Evolutionary conservation across 1,284 basidiomycete genomes (phyloP).

Genomic region (Apiotrichum veenhuisii): DNA sequence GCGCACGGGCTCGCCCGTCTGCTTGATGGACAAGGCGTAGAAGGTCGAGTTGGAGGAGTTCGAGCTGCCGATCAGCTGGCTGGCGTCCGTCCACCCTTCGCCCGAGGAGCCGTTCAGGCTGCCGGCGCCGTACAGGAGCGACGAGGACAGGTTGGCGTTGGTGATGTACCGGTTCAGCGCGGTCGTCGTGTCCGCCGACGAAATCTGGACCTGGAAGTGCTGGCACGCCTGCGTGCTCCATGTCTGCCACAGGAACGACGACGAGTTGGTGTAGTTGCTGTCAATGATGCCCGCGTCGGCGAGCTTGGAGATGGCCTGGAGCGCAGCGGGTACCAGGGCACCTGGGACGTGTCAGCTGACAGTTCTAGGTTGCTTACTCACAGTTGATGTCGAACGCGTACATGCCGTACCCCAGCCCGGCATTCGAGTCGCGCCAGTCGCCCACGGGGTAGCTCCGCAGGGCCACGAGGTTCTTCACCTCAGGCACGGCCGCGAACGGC

Average conservation of each 20-base stretch:
- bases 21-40: conserved; percentile 47
- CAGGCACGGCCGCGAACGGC: conserved; percentile 47
- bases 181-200: conserved; percentile 35
- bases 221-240: conserved; percentile 52
- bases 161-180: conserved; percentile 52
- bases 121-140: conserved; percentile 32
- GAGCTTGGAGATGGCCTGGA: conserved; percentile 52
- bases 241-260: conserved; percentile 30
- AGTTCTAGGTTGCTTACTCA: conserved; percentile 9
- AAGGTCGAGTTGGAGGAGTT: conserved; percentile 18
- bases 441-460: conserved; percentile 48
- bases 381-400: conserved; percentile 56
- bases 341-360: conserved; percentile 19
- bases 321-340: conserved; percentile 55
- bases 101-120: conserved; percentile 19
- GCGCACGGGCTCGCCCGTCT: conserved; percentile 41
- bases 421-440: conserved; percentile 56
- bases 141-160: conserved; percentile 45
- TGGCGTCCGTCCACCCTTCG: conserved; percentile 12
- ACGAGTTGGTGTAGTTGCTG: conserved; percentile 43
- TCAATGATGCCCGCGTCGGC: conserved; percentile 45
- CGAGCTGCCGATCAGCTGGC: conserved; percentile 16
- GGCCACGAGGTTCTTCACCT: conserved; percentile 43
- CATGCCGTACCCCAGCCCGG: conserved; percentile 54
- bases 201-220: conserved; percentile 53